Percentiles rank a stretch among this genome's conserved stretches.
Evolutionary conservation across 2,329 filamentous ascomycete species (phyloP).

Genomic region (Phialocephala sp.): DNA sequence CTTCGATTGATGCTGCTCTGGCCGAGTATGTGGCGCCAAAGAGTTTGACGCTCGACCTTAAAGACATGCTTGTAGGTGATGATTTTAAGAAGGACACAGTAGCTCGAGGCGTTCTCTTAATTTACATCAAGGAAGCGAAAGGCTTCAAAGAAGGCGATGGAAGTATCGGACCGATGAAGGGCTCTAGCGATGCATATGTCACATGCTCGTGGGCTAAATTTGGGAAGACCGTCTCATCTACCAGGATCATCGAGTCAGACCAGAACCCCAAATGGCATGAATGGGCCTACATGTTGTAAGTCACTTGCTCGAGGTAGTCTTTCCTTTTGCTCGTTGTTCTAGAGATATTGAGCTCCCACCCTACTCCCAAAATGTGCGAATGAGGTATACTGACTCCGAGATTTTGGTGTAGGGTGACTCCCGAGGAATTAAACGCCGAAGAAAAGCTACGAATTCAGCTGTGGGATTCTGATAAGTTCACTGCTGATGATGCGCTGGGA

Average conservation of each 20-base stretch:
- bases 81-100: constrained; percentile 79
- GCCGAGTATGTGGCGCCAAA: constrained; percentile 80
- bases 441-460: constrained; percentile 73
- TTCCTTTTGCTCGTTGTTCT: too few relatives aligned
- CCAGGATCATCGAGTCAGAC: constrained; percentile 67
- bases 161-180: constrained; percentile 63
- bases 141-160: constrained; percentile 76
- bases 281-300: constrained; percentile 63
- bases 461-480: constrained; percentile 73
- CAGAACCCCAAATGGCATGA: constrained; percentile 76
- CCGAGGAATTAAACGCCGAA: constrained; percentile 73
- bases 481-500: constrained; percentile 75
- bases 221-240: constrained; percentile 70
- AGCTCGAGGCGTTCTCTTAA: constrained; percentile 67
- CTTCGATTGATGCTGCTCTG: constrained; percentile 56
- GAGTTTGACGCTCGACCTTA: constrained; percentile 74
- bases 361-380: too few relatives aligned
- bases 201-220: constrained; percentile 80
- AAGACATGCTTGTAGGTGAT: constrained; percentile 78
- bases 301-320: too few relatives aligned
- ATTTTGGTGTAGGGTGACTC: constrained; percentile 53
- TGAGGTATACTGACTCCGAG: too few relatives aligned
- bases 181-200: constrained; percentile 73
- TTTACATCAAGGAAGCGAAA: constrained; percentile 69
- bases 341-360: too few relatives aligned